phyloP scores from a whole-genome alignment of 345 rosid species.

The Barbarea vulgaris region DNA sequence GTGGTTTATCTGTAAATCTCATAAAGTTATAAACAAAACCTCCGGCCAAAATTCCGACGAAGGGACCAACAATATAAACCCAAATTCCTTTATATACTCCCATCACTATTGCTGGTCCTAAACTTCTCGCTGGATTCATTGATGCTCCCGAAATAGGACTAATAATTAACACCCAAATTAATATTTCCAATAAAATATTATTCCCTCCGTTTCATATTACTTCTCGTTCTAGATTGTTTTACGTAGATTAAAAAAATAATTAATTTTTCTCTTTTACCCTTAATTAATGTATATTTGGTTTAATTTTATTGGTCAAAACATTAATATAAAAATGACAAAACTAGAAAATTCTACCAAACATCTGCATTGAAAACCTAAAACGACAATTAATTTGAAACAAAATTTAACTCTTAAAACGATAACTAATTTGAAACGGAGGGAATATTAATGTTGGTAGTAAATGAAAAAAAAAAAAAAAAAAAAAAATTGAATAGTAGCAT shows the following conservation, averaged over 20 bases:
- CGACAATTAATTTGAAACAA: too few relatives aligned
- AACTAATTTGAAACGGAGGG: too few relatives aligned
- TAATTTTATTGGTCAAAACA: too few relatives aligned
- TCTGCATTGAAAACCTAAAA: too few relatives aligned
- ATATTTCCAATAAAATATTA: not conserved
- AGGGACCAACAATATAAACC: constrained; percentile 64
- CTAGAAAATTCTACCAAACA: too few relatives aligned
- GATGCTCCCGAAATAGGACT: constrained; percentile 55
- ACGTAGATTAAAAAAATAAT: too few relatives aligned
- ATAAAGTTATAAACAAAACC: constrained; percentile 58
- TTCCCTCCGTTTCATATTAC: too few relatives aligned
- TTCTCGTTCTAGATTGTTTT: too few relatives aligned
- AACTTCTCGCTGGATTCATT: constrained; percentile 86
- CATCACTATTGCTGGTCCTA: constrained; percentile 73
- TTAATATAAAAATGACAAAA: too few relatives aligned
- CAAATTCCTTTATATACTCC: constrained; percentile 56
- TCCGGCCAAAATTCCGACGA: constrained; percentile 55
- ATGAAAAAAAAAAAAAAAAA: not conserved
- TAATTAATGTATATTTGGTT: too few relatives aligned
- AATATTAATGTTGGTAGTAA: not conserved
- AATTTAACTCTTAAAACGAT: too few relatives aligned
- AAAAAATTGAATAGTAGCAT: not conserved
- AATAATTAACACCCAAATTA: not conserved
- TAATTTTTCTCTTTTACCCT: too few relatives aligned
- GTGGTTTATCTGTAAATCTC: constrained; percentile 57